phyloP scores from a whole-genome alignment of 2,329 filamentous ascomycete genomes.

The Cordyceps tenuipes region DNA sequence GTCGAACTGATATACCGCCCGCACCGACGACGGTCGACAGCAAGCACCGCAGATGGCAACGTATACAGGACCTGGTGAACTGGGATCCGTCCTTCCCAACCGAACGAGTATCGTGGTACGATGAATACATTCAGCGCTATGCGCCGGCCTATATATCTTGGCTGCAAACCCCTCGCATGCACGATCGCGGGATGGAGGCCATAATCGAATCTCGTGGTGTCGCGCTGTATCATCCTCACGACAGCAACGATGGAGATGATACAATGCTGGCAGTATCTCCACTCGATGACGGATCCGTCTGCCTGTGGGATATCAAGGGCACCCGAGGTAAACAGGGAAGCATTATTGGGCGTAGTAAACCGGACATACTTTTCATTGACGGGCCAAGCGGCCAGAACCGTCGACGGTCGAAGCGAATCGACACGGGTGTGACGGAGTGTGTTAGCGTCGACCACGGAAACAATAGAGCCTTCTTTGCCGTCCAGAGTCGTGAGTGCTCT shows the following conservation, averaged over 20 bases:
- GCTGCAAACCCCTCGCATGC: slow-evolving; percentile 55
- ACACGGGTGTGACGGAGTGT: slow-evolving; percentile 67
- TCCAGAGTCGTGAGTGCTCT: slow-evolving; percentile 54
- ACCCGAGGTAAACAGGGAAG: slow-evolving; percentile 47
- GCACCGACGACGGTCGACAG: slow-evolving; percentile 21
- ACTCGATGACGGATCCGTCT: slow-evolving; percentile 80
- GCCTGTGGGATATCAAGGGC: slow-evolving; percentile 69
- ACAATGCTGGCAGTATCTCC: slow-evolving; percentile 60
- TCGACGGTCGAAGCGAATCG: slow-evolving; percentile 55
- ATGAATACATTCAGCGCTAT: slow-evolving; percentile 78
- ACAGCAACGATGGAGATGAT: slow-evolving; percentile 36
- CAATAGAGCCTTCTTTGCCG: slow-evolving; percentile 68
- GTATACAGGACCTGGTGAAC: slow-evolving; percentile 55
- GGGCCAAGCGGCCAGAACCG: slow-evolving; percentile 36
- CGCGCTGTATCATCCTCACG: slow-evolving; percentile 51
- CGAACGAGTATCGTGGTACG: slow-evolving; percentile 75
- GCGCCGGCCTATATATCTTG: slow-evolving; percentile 67
- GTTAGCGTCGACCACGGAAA: slow-evolving; percentile 66
- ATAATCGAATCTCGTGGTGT: slow-evolving; percentile 63
- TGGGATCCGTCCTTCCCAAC: slow-evolving; percentile 73
- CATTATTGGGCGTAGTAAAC: slow-evolving; percentile 56
- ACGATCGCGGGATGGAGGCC: slow-evolving; percentile 33
- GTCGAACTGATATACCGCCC: slow-evolving; percentile 29
- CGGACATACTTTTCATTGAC: slow-evolving; percentile 58
- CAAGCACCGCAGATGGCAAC: slow-evolving; percentile 16